These are phyloP conservation scores for Fusarium falciforme DNA, from an alignment of 2,329 filamentous ascomycete genomes.

Conservation along the genomic window DNA sequence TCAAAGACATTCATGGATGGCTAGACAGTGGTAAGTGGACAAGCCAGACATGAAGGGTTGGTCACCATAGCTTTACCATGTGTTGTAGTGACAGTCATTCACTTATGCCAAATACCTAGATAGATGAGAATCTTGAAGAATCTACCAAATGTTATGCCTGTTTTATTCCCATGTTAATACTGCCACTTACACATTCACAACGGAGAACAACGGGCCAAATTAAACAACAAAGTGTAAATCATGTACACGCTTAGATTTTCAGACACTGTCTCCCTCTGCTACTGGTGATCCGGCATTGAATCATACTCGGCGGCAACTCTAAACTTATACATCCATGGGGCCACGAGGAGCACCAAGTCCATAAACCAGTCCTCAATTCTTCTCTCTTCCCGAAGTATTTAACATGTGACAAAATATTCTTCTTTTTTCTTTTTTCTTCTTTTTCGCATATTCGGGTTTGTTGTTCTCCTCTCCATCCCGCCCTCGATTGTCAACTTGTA, in stretches of 20 bases:
- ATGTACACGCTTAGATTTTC: slow-evolving; percentile 22
- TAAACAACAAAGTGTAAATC: slow-evolving; percentile 1
- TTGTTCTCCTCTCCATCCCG: slow-evolving; percentile 20
- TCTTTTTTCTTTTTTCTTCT: slow-evolving; percentile 17
- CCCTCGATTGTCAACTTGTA: slow-evolving; percentile 17
- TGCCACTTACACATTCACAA: neutral
- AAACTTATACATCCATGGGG: slow-evolving; percentile 45
- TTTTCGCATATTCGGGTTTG: slow-evolving; percentile 21
- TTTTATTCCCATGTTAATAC: neutral
- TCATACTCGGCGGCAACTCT: slow-evolving; percentile 52
- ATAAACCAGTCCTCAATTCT: slow-evolving; percentile 5
- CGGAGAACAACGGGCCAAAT: neutral
- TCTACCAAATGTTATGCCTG: neutral
- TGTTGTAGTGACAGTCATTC: neutral
- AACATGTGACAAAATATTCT: neutral
- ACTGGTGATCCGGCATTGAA: slow-evolving; percentile 54
- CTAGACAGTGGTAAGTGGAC: neutral
- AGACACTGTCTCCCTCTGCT: slow-evolving; percentile 22
- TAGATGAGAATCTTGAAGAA: neutral
- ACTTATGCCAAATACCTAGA: neutral
- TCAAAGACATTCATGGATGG: neutral
- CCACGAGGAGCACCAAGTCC: slow-evolving; percentile 16
- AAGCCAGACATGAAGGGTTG: neutral
- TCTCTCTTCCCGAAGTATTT: slow-evolving; percentile 33
- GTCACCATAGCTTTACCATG: neutral